Conservation (phyloP, 257 asterid species). For the Solanum piurae region DNA sequence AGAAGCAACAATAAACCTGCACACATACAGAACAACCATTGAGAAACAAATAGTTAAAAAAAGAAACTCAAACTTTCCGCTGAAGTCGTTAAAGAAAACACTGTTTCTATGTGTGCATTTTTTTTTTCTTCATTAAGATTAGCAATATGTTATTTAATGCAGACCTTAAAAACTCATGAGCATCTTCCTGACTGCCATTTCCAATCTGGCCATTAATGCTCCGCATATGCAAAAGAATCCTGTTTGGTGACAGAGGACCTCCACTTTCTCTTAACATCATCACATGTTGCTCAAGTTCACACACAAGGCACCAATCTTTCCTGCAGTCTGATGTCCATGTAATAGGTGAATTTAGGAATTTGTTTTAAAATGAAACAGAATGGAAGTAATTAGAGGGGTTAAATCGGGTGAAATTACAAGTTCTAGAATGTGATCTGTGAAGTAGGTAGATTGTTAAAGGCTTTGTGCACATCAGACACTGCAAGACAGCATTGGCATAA, state of each 20-base stretch:
- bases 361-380: neutral
- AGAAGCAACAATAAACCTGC: slow-evolving; percentile 80
- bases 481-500: slow-evolving; percentile 87
- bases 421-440: slow-evolving; percentile 62
- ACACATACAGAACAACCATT: neutral
- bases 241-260: slow-evolving; percentile 58
- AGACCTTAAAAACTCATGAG: slow-evolving; percentile 85
- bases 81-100: neutral
- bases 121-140: neutral
- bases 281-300: slow-evolving; percentile 76
- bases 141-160: neutral
- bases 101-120: neutral
- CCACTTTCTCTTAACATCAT: slow-evolving; percentile 49
- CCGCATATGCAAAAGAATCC: slow-evolving; percentile 60
- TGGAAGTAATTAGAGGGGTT: neutral
- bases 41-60: neutral
- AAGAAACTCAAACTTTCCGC: neutral
- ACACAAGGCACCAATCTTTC: slow-evolving; percentile 83
- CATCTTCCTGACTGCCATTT: slow-evolving; percentile 91
- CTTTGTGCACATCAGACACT: slow-evolving; percentile 76
- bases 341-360: neutral
- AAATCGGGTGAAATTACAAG: slow-evolving; percentile 26
- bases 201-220: slow-evolving; percentile 71
- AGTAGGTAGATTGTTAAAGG: slow-evolving; percentile 70
- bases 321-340: slow-evolving; percentile 35